Evolutionary conservation across 371 early-diverging fungal genomes (phyloP).

Genomic region (Rhizopus delemar): DNA sequence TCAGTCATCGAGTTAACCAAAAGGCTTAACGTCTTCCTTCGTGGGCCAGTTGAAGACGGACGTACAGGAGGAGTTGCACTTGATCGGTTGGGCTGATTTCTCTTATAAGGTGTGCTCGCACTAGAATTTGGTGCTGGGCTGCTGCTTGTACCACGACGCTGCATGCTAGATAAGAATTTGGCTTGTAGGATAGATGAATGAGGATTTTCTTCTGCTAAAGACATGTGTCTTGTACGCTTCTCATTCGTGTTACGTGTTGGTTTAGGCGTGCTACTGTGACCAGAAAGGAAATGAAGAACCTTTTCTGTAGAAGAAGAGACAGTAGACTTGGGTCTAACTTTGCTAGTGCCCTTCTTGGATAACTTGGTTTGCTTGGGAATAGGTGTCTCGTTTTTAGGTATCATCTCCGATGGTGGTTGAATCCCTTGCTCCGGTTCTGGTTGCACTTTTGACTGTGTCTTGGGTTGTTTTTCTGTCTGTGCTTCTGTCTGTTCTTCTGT

Average conservation of each 20-base stretch:
- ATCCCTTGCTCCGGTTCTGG: background rate
- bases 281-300: conserved; percentile 36
- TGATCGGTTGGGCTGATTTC: conserved; percentile 9
- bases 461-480: too few relatives aligned
- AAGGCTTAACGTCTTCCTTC: conserved; percentile 59
- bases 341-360: conserved; percentile 2
- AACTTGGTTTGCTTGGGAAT: background rate
- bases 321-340: conserved; percentile 19
- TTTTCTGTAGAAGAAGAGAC: conserved; percentile 28
- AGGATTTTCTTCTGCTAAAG: conserved; percentile 7
- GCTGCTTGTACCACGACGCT: conserved; percentile 13
- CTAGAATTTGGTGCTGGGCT: conserved; percentile 15
- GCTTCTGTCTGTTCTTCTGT: too few relatives aligned
- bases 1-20: conserved; percentile 51
- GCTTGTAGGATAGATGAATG: conserved; percentile 43
- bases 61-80: conserved; percentile 32
- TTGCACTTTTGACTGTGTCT: too few relatives aligned
- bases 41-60: conserved; percentile 31
- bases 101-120: conserved; percentile 28
- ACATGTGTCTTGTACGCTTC: conserved; percentile 29
- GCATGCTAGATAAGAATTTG: conserved; percentile 47
- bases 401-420: background rate
- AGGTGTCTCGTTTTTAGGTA: background rate
- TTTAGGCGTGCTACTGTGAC: conserved; percentile 27
- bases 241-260: conserved; percentile 19